A percentile compares a stretch with the other conserved stretches of the same genome.
phyloP scores from a whole-genome alignment of 495 filamentous ascomycete genomes.

The Talaromyces ruber region DNA sequence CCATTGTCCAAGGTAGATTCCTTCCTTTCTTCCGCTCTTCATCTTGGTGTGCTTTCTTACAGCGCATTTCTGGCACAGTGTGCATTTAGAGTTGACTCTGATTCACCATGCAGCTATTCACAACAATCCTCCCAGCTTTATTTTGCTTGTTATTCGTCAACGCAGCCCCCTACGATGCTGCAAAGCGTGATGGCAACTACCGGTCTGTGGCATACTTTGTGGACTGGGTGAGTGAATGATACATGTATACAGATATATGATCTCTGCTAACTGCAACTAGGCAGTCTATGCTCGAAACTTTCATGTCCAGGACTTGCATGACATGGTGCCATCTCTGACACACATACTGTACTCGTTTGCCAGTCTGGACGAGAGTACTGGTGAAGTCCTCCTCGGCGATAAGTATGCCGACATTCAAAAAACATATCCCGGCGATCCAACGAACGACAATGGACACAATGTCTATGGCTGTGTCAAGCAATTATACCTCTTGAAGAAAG shows the following conservation, averaged over 20 bases:
- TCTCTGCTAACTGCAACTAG: slow-evolving; percentile 25
- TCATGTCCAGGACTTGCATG: slow-evolving; percentile 66
- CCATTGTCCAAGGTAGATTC: background rate
- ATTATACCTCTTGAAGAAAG: slow-evolving; percentile 70
- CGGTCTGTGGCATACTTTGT: slow-evolving; percentile 77
- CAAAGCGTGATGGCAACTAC: slow-evolving; percentile 26
- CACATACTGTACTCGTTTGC: slow-evolving; percentile 85
- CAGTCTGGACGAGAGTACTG: slow-evolving; percentile 53
- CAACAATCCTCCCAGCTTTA: background rate
- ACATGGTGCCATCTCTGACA: slow-evolving; percentile 58
- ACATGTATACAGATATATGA: background rate
- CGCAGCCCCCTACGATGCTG: background rate
- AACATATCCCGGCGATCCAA: slow-evolving; percentile 71
- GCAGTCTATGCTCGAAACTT: slow-evolving; percentile 68
- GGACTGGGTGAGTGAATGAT: slow-evolving; percentile 51
- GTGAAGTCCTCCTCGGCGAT: slow-evolving; percentile 71
- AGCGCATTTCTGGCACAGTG: background rate
- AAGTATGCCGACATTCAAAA: slow-evolving; percentile 63
- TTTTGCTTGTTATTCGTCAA: background rate
- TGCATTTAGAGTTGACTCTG: background rate
- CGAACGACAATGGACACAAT: slow-evolving; percentile 62
- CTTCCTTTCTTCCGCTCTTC: background rate
- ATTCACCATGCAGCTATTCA: background rate
- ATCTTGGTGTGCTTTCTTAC: background rate
- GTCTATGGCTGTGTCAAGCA: slow-evolving; percentile 87